Percentiles rank a stretch among this genome's conserved stretches.
These are phyloP conservation scores for Helichrysum umbraculigerum DNA, from an alignment of 129 eudicot species.

Conservation along the genomic window DNA sequence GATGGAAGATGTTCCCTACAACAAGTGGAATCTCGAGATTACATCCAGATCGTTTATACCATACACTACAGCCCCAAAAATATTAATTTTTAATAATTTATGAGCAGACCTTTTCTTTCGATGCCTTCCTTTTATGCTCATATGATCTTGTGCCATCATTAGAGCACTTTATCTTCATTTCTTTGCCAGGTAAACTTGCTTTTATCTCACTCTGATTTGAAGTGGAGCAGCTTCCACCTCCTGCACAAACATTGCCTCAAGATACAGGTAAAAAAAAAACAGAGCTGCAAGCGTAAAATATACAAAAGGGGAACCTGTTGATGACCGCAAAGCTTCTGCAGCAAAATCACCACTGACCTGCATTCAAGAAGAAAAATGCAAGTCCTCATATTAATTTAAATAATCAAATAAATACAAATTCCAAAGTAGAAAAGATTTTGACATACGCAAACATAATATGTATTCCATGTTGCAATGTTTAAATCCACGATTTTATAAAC, in stretches of 20 bases:
- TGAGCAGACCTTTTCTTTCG: constrained; percentile 50
- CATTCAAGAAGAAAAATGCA: constrained; percentile 20
- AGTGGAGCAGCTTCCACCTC: constrained; percentile 34
- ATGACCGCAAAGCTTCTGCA: constrained; percentile 28
- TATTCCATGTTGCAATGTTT: background rate
- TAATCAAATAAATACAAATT: constrained; percentile 1
- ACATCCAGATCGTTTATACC: background rate
- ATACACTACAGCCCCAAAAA: background rate
- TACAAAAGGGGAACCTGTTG: constrained; percentile 40
- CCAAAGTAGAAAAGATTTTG: background rate
- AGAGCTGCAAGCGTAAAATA: background rate
- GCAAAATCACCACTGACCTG: constrained; percentile 31
- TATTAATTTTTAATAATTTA: no score
- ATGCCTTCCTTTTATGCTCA: constrained; percentile 46
- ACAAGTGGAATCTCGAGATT: constrained; percentile 15
- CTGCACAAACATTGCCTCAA: constrained; percentile 18
- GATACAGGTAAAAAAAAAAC: background rate
- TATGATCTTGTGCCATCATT: constrained; percentile 31
- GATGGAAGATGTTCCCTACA: constrained; percentile 71
- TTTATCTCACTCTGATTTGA: constrained; percentile 30
- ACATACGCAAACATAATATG: background rate
- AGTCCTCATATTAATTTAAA: background rate
- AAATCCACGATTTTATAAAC: no score
- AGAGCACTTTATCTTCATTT: constrained; percentile 17
- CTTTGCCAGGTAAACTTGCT: constrained; percentile 27